Conservation (phyloP, 192 early-diverging fungal species). For the Chytriomyces hyalinus region DNA sequence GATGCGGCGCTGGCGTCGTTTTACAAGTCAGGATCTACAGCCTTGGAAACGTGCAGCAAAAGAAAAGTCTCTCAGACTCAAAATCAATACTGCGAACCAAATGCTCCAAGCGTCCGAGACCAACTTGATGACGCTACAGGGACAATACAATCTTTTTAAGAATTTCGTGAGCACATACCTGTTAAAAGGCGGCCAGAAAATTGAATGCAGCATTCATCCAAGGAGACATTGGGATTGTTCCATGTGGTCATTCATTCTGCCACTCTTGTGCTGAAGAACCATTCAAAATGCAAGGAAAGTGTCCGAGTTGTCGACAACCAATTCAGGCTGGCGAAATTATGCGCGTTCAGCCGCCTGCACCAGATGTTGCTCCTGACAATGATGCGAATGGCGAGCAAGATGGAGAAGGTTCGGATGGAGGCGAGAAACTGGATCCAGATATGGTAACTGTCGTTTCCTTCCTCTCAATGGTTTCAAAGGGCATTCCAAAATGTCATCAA, state of each 20-base stretch:
- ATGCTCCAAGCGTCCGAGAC: not conserved
- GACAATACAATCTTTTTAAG: slow-evolving; percentile 10
- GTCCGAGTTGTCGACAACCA: not conserved
- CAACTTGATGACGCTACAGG: not conserved
- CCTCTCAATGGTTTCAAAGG: too few species aligned
- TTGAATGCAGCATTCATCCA: not conserved
- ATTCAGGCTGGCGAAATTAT: not conserved
- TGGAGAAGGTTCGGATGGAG: not conserved
- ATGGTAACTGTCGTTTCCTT: not conserved
- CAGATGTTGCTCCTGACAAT: not conserved
- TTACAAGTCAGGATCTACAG: too few species aligned
- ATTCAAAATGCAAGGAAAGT: not conserved
- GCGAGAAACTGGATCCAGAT: slow-evolving; percentile 11
- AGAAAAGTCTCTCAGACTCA: too few species aligned
- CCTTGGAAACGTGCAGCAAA: too few species aligned
- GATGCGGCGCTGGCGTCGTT: not conserved
- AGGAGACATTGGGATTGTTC: not conserved
- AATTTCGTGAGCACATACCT: slow-evolving; percentile 12
- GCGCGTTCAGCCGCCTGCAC: not conserved
- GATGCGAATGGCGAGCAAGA: not conserved
- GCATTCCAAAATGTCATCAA: too few species aligned
- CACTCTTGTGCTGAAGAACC: slow-evolving; percentile 9
- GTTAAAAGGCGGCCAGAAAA: not conserved
- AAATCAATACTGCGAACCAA: not conserved
- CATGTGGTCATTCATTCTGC: slow-evolving; percentile 21